Evolutionary conservation across 164 flowering plant species (phyloP), one percentile per base, ranked within the genome.

Genomic region (Taxillus chinensis): DNA sequence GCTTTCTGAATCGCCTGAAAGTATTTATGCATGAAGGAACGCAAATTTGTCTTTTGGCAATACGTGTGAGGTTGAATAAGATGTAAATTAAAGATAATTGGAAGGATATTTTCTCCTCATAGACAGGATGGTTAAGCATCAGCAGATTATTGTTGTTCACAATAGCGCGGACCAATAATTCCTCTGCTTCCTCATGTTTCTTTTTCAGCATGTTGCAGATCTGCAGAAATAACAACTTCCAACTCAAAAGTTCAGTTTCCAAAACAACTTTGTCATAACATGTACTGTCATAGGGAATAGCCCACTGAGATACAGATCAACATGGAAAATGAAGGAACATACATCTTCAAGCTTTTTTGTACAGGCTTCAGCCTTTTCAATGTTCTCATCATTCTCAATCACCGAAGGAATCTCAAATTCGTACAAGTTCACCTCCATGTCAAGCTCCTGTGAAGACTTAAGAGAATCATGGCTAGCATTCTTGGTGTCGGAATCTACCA

Each of bases 161-260:
- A 45, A 87, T 53, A 53, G 97, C 95, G 52, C 87, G 85, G 66
- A 87, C 96, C 41, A 93, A 62, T 55, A 90, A 0, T 64, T 93
- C 97, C 74, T 87, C 89, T 5, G 95, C 96, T 77, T 90, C 99
- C 39, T 89, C 97, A 9, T 87, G 86, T 70, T 87, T 90, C 90
- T 89, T 93, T 64, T 73, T 90, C 70, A 93, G 80, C 83, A 83
- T 82, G 72, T 75, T 83, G 79, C 87, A 81, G 2, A 89, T 78
- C 99, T 93, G 90, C 76, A 73, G n/a, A 43, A 37, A 62, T 8
- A 61, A 17, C 51, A 65, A 45, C 63, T 65, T 50, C n/a, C 42
- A 43, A 43, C 46, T 5, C 4, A 3, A 48, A 48, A 7, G 9
- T 7, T 7, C 12, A 48, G 51, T 11, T 48, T 48, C 51, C 12